phyloP scores from a whole-genome alignment of 306 rosid genomes.

The Vigna mungo region DNA sequence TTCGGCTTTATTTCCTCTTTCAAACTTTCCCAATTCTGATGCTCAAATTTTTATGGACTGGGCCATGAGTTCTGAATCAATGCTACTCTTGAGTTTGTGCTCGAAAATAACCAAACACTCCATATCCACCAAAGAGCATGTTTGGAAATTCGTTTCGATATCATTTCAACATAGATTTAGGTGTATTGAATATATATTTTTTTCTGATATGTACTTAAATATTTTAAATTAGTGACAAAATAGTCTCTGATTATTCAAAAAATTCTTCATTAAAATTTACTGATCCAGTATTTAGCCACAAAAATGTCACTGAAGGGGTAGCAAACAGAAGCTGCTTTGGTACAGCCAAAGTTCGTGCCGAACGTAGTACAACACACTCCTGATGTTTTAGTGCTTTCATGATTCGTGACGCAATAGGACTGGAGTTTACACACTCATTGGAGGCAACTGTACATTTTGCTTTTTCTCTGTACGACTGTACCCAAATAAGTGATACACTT shows the following conservation, averaged over 20 bases:
- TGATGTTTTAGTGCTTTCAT: background rate
- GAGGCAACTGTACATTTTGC: background rate
- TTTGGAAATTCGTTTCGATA: too few species aligned
- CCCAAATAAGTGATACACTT: constrained; percentile 11
- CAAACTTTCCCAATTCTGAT: background rate
- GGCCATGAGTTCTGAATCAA: background rate
- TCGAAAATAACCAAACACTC: background rate
- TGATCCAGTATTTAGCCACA: background rate
- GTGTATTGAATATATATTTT: too few species aligned
- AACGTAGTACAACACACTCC: background rate
- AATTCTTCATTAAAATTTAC: background rate
- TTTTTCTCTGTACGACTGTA: background rate
- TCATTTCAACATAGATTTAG: too few species aligned
- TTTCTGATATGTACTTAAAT: background rate
- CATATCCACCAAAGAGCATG: too few species aligned
- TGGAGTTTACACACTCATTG: background rate
- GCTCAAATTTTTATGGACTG: background rate
- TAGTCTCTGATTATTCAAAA: background rate
- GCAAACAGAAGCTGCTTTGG: background rate
- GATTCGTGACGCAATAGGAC: background rate
- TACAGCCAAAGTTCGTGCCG: background rate
- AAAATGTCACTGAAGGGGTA: background rate
- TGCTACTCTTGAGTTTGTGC: background rate
- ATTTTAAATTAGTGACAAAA: background rate
- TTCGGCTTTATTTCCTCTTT: too few species aligned